Conservation (phyloP, 2,329 filamentous ascomycete genomes). For the Hypoxylon sp. region DNA sequence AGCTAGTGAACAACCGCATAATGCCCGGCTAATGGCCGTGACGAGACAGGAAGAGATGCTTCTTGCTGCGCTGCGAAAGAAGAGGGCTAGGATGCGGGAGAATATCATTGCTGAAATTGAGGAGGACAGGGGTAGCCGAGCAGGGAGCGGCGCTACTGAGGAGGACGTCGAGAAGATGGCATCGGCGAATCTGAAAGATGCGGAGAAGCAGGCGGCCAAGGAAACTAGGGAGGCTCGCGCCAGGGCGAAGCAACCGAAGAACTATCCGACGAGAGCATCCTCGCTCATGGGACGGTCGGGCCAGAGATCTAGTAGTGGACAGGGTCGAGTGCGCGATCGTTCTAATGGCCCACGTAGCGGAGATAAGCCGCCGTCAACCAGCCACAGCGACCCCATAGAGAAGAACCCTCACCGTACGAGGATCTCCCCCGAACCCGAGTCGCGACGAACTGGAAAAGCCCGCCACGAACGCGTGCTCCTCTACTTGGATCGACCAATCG, state of each 20-base stretch:
- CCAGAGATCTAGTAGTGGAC: conserved; percentile 17
- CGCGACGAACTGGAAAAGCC: conserved; percentile 36
- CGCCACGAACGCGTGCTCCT: conserved; percentile 53
- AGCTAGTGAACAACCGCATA: conserved; percentile 50
- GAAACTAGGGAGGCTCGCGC: conserved; percentile 33
- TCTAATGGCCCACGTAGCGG: conserved; percentile 30
- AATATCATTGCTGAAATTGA: conserved; percentile 62
- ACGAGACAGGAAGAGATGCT: conserved; percentile 72
- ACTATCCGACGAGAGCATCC: conserved; percentile 27
- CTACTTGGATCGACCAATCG: conserved; percentile 53
- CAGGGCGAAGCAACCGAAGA: conserved; percentile 30
- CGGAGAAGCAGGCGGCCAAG: conserved; percentile 35
- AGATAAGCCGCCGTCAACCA: conserved; percentile 30
- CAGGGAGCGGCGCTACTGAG: conserved; percentile 18
- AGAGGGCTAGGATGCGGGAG: conserved; percentile 69
- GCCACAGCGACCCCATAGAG: conserved; percentile 30
- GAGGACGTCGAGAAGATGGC: conserved; percentile 31
- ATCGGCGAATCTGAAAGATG: conserved; percentile 19
- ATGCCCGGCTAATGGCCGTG: conserved; percentile 68
- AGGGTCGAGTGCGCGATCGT: conserved; percentile 25
- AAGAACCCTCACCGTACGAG: conserved; percentile 13
- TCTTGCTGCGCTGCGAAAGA: conserved; percentile 69
- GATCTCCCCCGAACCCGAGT: conserved; percentile 30
- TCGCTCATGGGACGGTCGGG: conserved; percentile 21
- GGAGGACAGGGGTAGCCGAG: conserved; percentile 52